Base-by-base conservation (phyloP, 345 rosid species). In the Lepidium didymum region DNA sequence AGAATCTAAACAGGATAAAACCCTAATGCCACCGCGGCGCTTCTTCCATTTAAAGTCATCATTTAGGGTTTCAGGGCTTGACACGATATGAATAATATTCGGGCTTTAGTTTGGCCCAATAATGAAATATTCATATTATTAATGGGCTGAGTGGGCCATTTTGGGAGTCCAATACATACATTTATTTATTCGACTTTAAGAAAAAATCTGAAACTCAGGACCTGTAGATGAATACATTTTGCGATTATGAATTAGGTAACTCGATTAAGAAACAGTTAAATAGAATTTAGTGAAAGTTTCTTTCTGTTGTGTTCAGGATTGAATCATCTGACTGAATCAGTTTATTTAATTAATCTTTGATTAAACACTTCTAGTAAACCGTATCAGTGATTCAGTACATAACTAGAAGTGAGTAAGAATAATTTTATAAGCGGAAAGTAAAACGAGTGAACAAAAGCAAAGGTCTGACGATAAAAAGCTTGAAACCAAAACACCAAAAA, bases 21-120 rank as follows among this genome's bases (percentile, higher is more conserved):
- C 64, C 64, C 71, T 63, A 51, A 59, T 4, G 3, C 33, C 16
- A 1, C 34, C 40, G 63, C 70, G 76, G 70, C 77, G 77, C 66
- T 57, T 57, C 37, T 11, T 47, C 8, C 1, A 50, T 64, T 56
- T 73, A 73, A 73, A 56, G 38, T 40, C 45, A 2, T 1, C 33
- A 3, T 64, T 44, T 73, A 73, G 71, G 76, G 77, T 64, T 73
- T 65, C 46, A 27, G 64, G 33, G 33, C 15, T 61, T 51, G 3
- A 2, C 49, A 54, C 16, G 8, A 44, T 29, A 0, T 23, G 19
- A 62, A 5, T 8, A 10, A 34, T 0, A 1, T 13, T 16, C 55
- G 76, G 76, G 76, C 76, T 64, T 72, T 13, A 1, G 0, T 7
- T 31, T 10, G n/a, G 33, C 38, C 36, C 38, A 51, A 6, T 64